Evolutionary conservation across 139 green algal genomes (phyloP).

Genomic region (Closterium sp.): DNA sequence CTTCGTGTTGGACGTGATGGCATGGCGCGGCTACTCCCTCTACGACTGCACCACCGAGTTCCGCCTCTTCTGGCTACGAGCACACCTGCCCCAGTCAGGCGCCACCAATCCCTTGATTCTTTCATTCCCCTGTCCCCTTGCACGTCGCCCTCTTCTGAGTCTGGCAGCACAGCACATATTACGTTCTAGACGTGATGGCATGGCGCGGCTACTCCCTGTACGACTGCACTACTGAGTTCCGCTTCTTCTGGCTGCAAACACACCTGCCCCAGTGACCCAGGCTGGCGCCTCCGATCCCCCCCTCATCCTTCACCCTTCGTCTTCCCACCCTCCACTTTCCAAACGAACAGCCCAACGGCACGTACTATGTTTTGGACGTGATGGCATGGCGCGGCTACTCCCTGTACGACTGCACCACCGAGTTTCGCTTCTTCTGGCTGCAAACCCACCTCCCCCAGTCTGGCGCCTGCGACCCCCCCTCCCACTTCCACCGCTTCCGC

Average conservation of each 20-base stretch:
- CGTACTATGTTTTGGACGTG: slow-evolving; percentile 73
- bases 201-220: slow-evolving; percentile 82
- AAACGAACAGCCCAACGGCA: slow-evolving; percentile 41
- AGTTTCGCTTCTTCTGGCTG: slow-evolving; percentile 83
- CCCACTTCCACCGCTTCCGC: slow-evolving; percentile 39
- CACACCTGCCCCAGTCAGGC: slow-evolving; percentile 65
- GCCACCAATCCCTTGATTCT: too few species aligned
- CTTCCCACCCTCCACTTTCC: background rate
- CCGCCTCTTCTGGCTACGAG: slow-evolving; percentile 69
- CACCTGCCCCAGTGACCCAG: slow-evolving; percentile 63
- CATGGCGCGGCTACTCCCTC: slow-evolving; percentile 80
- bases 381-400: slow-evolving; percentile 82
- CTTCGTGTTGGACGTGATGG: slow-evolving; percentile 80
- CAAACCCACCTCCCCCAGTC: slow-evolving; percentile 65
- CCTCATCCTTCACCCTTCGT: background rate
- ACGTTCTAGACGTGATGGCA: slow-evolving; percentile 76
- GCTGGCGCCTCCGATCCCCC: too few species aligned
- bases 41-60: slow-evolving; percentile 84
- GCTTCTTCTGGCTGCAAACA: slow-evolving; percentile 69
- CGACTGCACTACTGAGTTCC: slow-evolving; percentile 80
- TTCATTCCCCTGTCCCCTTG: background rate
- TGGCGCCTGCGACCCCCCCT: slow-evolving; percentile 16
- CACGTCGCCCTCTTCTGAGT: too few species aligned
- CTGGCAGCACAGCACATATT: slow-evolving; percentile 58
- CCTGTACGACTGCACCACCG: slow-evolving; percentile 75